These are phyloP conservation scores for Torulaspora delbrueckii DNA, from an alignment of 805 yeast genomes.

Conservation along the genomic window DNA sequence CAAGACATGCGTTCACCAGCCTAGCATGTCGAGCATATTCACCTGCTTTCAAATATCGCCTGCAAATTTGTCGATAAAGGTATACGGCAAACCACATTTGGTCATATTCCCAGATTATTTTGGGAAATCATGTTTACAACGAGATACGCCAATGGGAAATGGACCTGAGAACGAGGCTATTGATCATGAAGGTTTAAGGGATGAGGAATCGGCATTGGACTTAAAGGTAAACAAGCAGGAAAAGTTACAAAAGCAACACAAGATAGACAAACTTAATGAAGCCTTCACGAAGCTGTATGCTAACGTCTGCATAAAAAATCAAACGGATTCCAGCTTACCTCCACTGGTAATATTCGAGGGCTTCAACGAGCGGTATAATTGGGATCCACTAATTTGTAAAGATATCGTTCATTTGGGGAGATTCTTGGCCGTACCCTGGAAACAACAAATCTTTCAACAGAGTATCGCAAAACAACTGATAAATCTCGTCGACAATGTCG, in stretches of 20 bases:
- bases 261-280: slow-evolving; percentile 13
- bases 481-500: slow-evolving; percentile 9
- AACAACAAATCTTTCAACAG: slow-evolving; percentile 18
- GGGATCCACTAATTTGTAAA: slow-evolving; percentile 17
- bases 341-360: slow-evolving; percentile 26
- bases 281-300: slow-evolving; percentile 12
- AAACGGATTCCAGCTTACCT: neutral
- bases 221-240: slow-evolving; percentile 9
- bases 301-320: slow-evolving; percentile 3
- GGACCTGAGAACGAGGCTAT: slow-evolving; percentile 1
- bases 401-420: slow-evolving; percentile 9
- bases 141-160: slow-evolving; percentile 1
- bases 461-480: slow-evolving; percentile 6
- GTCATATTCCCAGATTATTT: slow-evolving; percentile 20
- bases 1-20: slow-evolving; percentile 16
- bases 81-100: slow-evolving; percentile 14
- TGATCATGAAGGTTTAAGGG: slow-evolving; percentile 2
- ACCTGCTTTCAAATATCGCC: slow-evolving; percentile 20
- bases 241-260: slow-evolving; percentile 10
- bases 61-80: slow-evolving; percentile 8
- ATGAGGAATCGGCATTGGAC: slow-evolving; percentile 2
- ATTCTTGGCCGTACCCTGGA: slow-evolving; percentile 25
- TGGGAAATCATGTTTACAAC: slow-evolving; percentile 11
- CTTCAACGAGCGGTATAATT: slow-evolving; percentile 20
- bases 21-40: slow-evolving; percentile 21